phyloP scores from a whole-genome alignment of 257 asterid genomes.

The Solanum etuberosum region DNA sequence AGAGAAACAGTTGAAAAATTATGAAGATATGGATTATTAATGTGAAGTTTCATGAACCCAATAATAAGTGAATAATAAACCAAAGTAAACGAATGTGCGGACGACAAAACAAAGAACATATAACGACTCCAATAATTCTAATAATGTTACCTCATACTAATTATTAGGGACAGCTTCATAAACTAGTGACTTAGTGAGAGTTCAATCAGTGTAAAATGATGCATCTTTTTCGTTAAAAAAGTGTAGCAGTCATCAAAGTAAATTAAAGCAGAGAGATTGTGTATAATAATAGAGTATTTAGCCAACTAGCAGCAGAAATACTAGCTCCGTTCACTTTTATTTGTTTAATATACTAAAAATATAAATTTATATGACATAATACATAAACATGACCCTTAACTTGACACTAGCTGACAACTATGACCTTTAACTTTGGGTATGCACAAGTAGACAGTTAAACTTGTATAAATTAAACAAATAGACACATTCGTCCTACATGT shows the following conservation, averaged over 20 bases:
- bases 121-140: not conserved
- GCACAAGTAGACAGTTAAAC: too few relatives aligned
- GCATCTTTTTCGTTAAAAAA: not conserved
- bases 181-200: not conserved
- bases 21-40: not conserved
- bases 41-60: not conserved
- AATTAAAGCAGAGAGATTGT: not conserved
- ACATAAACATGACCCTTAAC: too few relatives aligned
- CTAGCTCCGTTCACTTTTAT: too few relatives aligned
- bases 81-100: not conserved
- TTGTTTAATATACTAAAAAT: too few relatives aligned
- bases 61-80: not conserved
- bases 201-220: not conserved
- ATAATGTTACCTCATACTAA: not conserved
- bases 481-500: too few relatives aligned
- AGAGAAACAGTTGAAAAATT: not conserved
- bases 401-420: too few relatives aligned
- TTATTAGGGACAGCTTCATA: not conserved
- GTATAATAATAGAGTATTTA: not conserved
- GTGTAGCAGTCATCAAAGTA: not conserved
- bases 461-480: too few relatives aligned
- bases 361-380: too few relatives aligned
- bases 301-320: not conserved
- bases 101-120: not conserved
- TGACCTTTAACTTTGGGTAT: too few relatives aligned